Conservation (phyloP, 2,329 filamentous ascomycete species). For the Ophiostoma sp. region DNA sequence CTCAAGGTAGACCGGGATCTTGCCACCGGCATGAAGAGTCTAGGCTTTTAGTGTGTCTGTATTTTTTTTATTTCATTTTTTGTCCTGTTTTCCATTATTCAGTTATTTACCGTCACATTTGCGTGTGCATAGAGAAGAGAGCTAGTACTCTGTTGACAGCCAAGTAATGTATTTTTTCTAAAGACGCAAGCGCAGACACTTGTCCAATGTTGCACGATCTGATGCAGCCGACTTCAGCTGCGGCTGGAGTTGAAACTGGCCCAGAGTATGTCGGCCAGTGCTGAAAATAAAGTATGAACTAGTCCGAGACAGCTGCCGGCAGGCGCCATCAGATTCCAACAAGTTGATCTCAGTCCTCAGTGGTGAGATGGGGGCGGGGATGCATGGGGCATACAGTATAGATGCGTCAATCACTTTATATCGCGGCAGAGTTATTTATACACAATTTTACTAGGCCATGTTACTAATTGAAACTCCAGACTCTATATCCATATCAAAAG, state of each 20-base stretch:
- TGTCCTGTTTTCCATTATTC: neutral
- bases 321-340: neutral
- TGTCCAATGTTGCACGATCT: neutral
- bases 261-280: neutral
- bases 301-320: neutral
- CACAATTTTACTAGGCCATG: too few species aligned
- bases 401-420: too few species aligned
- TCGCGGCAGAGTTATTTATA: too few species aligned
- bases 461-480: too few species aligned
- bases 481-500: too few species aligned
- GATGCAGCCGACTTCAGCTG: neutral
- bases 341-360: neutral
- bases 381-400: too few species aligned
- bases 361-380: too few species aligned
- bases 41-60: neutral
- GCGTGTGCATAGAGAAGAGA: too few species aligned
- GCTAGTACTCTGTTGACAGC: too few species aligned
- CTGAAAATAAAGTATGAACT: neutral
- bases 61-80: neutral
- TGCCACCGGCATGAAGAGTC: constrained; percentile 12
- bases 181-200: too few species aligned
- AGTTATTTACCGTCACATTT: too few species aligned
- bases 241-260: neutral
- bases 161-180: too few species aligned
- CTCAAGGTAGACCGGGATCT: constrained; percentile 13